These are phyloP conservation scores for Skeletonema menzelii DNA, from an alignment of 108 stramenopile genomes.

Conservation along the genomic window DNA sequence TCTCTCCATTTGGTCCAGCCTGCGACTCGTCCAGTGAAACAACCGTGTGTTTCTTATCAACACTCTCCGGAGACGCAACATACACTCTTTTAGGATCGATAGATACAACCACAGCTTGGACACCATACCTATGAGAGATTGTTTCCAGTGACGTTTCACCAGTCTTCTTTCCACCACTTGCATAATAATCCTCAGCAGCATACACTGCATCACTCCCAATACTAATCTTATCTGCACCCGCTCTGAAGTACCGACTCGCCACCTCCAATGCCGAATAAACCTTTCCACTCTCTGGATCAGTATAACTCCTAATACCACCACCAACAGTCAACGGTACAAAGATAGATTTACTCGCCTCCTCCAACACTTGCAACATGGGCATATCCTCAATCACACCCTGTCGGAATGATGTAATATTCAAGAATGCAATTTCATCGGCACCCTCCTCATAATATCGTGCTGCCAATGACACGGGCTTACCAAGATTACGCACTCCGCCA, in stretches of 20 bases:
- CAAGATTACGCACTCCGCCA: slow-evolving; percentile 97
- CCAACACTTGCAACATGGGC: slow-evolving; percentile 96
- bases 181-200: slow-evolving; percentile 83
- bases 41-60: slow-evolving; percentile 55
- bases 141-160: slow-evolving; percentile 90
- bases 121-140: slow-evolving; percentile 93
- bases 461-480: slow-evolving; percentile 94
- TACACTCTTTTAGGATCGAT: slow-evolving; percentile 98
- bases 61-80: slow-evolving; percentile 49
- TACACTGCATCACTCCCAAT: slow-evolving; percentile 96
- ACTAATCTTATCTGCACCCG: slow-evolving; percentile 98
- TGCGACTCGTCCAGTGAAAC: slow-evolving; percentile 67
- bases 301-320: slow-evolving; percentile 96
- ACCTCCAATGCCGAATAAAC: slow-evolving; percentile 93
- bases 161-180: slow-evolving; percentile 58
- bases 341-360: slow-evolving; percentile 88
- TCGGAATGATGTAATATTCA: slow-evolving; percentile 97
- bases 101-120: slow-evolving; percentile 97
- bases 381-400: slow-evolving; percentile 95
- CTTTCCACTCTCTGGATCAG: slow-evolving; percentile 77
- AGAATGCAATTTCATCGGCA: slow-evolving; percentile 95
- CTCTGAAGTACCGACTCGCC: slow-evolving; percentile 95
- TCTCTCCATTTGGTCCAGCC: slow-evolving; percentile 83
- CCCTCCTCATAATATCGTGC: slow-evolving; percentile 95
- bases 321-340: slow-evolving; percentile 99